phyloP scores from a whole-genome alignment of 2,329 filamentous ascomycete genomes.

The Camillea tinctor region DNA sequence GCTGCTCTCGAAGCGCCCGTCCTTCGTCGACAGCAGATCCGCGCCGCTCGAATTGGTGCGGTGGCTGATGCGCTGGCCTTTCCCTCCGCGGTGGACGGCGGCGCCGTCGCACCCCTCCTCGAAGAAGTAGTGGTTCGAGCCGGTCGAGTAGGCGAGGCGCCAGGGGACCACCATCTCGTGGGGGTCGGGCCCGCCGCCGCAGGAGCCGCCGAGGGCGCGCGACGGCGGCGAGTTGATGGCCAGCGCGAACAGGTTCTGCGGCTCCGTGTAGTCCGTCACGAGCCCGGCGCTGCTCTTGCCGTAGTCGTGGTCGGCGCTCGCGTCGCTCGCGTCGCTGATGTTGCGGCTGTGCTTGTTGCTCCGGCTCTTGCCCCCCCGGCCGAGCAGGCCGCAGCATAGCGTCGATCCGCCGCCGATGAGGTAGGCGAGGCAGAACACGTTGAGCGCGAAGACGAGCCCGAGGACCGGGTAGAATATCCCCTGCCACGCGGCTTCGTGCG shows the following conservation, averaged over 20 bases:
- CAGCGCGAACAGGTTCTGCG: slow-evolving; percentile 70
- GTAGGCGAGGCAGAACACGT: slow-evolving; percentile 64
- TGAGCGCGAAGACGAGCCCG: slow-evolving; percentile 63
- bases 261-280: slow-evolving; percentile 77
- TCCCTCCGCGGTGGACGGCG: too few species aligned
- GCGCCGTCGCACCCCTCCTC: slow-evolving; percentile 12
- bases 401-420: slow-evolving; percentile 38
- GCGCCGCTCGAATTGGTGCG: slow-evolving; percentile 12
- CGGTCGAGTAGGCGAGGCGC: slow-evolving; percentile 24
- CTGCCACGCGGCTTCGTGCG: slow-evolving; percentile 60
- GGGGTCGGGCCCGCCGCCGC: slow-evolving; percentile 26
- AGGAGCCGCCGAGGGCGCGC: slow-evolving; percentile 24
- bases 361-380: slow-evolving; percentile 40
- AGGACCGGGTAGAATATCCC: slow-evolving; percentile 67
- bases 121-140: slow-evolving; percentile 31
- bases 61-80: slow-evolving; percentile 3
- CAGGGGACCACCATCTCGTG: slow-evolving; percentile 23
- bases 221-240: slow-evolving; percentile 56
- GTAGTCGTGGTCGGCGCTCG: slow-evolving; percentile 1
- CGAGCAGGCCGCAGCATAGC: slow-evolving; percentile 40
- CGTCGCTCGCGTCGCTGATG: background rate
- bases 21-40: slow-evolving; percentile 6
- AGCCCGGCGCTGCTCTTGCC: slow-evolving; percentile 35
- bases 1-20: slow-evolving; percentile 8
- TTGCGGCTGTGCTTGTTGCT: background rate